These are phyloP conservation scores for Trichoderma brevicompactum DNA, from an alignment of 2,329 filamentous ascomycete species.

Conservation along the genomic window DNA sequence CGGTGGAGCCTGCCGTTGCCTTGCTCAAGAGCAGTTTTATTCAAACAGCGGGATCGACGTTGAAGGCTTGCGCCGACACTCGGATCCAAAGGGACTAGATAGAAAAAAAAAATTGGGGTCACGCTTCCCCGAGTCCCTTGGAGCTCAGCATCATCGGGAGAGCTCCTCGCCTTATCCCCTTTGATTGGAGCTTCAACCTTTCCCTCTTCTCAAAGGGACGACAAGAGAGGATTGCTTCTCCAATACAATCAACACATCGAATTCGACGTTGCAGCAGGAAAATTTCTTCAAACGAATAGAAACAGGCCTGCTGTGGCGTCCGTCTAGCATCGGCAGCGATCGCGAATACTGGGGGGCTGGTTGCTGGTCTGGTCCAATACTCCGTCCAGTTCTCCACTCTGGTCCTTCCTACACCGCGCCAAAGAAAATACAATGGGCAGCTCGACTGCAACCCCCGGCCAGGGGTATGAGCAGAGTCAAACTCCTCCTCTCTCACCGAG, in stretches of 20 bases:
- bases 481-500: constrained; percentile 25
- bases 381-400: constrained; percentile 24
- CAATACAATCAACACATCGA: neutral
- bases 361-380: constrained; percentile 28
- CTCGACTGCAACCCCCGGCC: constrained; percentile 27
- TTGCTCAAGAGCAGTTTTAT: neutral
- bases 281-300: constrained; percentile 13
- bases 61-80: constrained; percentile 13
- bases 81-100: constrained; percentile 8
- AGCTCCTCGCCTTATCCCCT: neutral
- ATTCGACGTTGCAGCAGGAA: neutral
- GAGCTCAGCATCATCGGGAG: neutral
- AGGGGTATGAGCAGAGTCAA: constrained; percentile 28
- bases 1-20: constrained; percentile 11
- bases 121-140: neutral
- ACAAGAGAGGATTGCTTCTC: neutral
- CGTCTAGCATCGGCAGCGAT: constrained; percentile 24
- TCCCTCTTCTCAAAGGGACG: neutral
- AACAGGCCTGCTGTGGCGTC: constrained; percentile 11
- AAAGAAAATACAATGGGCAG: constrained; percentile 26
- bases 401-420: constrained; percentile 23
- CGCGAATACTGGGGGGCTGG: constrained; percentile 23
- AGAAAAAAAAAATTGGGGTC: constrained; percentile 9
- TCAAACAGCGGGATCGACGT: constrained; percentile 8
- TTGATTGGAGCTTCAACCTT: neutral